Base-by-base conservation (phyloP, 176 grass and related monocot species). In the Neostapfia colusana region DNA sequence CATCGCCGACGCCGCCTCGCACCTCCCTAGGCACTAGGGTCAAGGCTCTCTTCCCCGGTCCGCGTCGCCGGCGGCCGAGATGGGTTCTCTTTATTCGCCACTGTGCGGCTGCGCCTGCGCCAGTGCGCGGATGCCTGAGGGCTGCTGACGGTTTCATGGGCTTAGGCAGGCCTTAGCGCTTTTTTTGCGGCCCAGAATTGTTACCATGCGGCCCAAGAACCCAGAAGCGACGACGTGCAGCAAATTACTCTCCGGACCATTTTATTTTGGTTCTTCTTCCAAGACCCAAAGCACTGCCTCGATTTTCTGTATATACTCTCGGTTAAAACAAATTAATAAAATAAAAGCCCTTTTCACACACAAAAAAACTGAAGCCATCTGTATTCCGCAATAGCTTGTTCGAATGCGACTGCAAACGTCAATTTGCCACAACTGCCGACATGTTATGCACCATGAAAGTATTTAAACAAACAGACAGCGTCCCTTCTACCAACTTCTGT, bases 401-500 rank as follows among this genome's bases (percentile, higher is more conserved):
- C n/a, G n/a, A n/a, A n/a, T n/a, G n/a, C n/a, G n/a, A n/a, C n/a
- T n/a, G n/a, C n/a, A n/a, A n/a, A n/a, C n/a, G n/a, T n/a, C n/a
- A n/a, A 7, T 58, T 67, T 20, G 34, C 6, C 57, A 20, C 18
- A 53, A 0, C 16, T 50, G 23, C 68, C 23, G 7, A 21, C 46
- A 70, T 0, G 25, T 0, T 20, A 70, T 6, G 26, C 10, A 50
- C 15, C 1, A 36, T 8, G 8, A 34, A 18, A 81, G 13, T 2
- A 65, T 34, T 2, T 1, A 35, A 63, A 49, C 10, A 63, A 37
- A 3, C 0, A 64, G 55, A 23, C n/a, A 45, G n/a, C 65, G 75
- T 63, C 50, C 51, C 65, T 64, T 67, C 56, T 39, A 84, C 71
- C 86, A 80, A 84, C 86, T 80, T 81, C 37, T 80, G 76, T 84